Conservation (phyloP, 768 basidiomycete species). For the Symmetrospora coprosmae region DNA sequence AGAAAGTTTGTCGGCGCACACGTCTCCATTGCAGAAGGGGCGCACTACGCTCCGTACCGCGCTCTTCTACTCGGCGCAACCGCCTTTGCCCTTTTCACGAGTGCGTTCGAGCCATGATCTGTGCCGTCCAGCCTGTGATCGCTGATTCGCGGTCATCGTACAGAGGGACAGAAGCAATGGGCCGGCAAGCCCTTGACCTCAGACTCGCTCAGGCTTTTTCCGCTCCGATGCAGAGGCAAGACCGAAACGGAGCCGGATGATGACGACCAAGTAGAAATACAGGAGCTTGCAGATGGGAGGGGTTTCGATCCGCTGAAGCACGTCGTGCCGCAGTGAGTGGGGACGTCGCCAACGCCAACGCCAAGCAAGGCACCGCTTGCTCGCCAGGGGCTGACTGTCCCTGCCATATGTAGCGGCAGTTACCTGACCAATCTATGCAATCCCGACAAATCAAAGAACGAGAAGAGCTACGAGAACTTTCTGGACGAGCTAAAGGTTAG, state of each 20-base stretch:
- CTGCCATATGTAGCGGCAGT: constrained; percentile 40
- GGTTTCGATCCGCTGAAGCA: constrained; percentile 51
- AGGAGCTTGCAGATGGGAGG: constrained; percentile 30
- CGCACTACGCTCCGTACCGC: constrained; percentile 57
- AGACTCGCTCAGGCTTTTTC: constrained; percentile 48
- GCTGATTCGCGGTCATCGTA: neutral
- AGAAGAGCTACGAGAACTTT: constrained; percentile 64
- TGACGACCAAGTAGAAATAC: constrained; percentile 18
- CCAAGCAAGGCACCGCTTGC: neutral
- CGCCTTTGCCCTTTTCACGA: constrained; percentile 68
- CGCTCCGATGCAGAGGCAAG: constrained; percentile 14
- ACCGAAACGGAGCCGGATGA: constrained; percentile 43
- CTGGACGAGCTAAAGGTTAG: constrained; percentile 67
- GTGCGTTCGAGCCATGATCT: neutral
- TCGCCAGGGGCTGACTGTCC: neutral
- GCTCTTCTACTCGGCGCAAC: constrained; percentile 52
- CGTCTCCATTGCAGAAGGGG: constrained; percentile 64
- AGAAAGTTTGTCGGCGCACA: constrained; percentile 52
- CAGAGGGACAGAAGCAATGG: constrained; percentile 67
- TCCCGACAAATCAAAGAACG: constrained; percentile 52
- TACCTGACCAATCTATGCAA: constrained; percentile 77
- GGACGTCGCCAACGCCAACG: constrained; percentile 39
- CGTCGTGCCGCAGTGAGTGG: constrained; percentile 47
- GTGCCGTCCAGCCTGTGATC: neutral
- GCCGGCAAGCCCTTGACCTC: constrained; percentile 48